Conservation (phyloP, 106 monocot genomes). For the Narthecium ossifragum region DNA sequence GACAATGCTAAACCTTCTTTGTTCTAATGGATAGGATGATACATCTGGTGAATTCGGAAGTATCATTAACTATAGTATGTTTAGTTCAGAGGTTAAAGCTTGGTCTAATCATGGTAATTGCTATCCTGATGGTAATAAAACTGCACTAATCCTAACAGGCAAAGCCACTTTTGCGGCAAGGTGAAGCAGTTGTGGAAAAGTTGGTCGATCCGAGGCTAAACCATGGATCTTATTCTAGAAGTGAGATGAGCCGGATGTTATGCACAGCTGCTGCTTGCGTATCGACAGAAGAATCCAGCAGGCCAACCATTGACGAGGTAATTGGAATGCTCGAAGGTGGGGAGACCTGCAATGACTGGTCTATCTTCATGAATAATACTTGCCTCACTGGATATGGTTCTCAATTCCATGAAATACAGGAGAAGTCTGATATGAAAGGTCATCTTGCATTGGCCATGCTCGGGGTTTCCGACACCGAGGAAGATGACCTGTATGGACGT, state of each 20-base stretch:
- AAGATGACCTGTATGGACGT: constrained; percentile 33
- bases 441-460: constrained; percentile 83
- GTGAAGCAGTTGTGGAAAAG: constrained; percentile 36
- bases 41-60: too few species aligned
- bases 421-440: constrained; percentile 38
- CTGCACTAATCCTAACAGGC: constrained; percentile 35
- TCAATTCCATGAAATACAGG: constrained; percentile 15
- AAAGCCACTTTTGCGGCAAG: constrained; percentile 53
- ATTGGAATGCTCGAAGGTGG: constrained; percentile 49
- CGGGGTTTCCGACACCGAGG: constrained; percentile 60
- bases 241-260: constrained; percentile 42
- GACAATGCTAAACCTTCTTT: too few species aligned
- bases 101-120: too few species aligned
- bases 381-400: constrained; percentile 33
- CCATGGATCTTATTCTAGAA: constrained; percentile 17
- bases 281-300: constrained; percentile 40
- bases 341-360: constrained; percentile 29
- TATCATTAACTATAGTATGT: too few species aligned
- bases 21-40: too few species aligned
- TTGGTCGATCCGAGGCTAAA: constrained; percentile 54
- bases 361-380: constrained; percentile 25
- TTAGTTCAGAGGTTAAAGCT: too few species aligned
- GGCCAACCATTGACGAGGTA: constrained; percentile 58
- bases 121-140: too few species aligned
- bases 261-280: constrained; percentile 62